Evolutionary conservation across 139 green algal genomes (phyloP), one percentile per base, ranked within the genome.

Genomic region (Volvox africanus): DNA sequence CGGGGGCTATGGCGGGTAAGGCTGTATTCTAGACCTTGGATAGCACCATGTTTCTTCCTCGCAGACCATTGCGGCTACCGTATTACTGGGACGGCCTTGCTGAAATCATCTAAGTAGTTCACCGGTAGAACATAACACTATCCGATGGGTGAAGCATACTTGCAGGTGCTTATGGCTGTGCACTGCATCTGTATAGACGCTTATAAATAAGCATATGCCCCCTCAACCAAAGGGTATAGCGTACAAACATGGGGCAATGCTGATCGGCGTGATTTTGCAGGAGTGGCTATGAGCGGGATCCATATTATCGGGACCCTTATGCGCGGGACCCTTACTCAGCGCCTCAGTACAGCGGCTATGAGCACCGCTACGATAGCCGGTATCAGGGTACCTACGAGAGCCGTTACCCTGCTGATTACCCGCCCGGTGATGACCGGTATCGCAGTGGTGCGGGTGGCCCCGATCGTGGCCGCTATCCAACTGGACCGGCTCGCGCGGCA

Each of bases 271-370:
- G 44, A 55, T 55, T 55, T 55, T 33, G 36, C 36, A 67, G 83
- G 21, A 30, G 76, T 35, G 73, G 87, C 32, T 91, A 91, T 62
- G 87, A 91, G 87, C 87, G 87, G 0, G 87, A 91, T 62, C 87
- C 87, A 11, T 91, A 91, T 55, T 91, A 91, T 77, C 87, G 87
- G 24, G 87, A 91, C 87, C 75, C 87, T 26, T 91, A 91, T 28
- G 87, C 87, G 12, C 75, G 87, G 21, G 87, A 91, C 76, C 87
- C 87, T 1, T 91, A 91, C 87, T 30, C 75, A 17, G 32, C 50
- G 11, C 75, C 75, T 1, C 61, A 75, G 1, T 78, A 50, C 33
- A 32, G 61, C 71, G 75, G 84, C 68, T 81, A 89, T 26, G 68
- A 71, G 11, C 36, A 44, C 28, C 65, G 37, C 26, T 89, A 80